Evolutionary conservation across 306 rosid species (phyloP).

Genomic region (Prunus kanzakura): DNA sequence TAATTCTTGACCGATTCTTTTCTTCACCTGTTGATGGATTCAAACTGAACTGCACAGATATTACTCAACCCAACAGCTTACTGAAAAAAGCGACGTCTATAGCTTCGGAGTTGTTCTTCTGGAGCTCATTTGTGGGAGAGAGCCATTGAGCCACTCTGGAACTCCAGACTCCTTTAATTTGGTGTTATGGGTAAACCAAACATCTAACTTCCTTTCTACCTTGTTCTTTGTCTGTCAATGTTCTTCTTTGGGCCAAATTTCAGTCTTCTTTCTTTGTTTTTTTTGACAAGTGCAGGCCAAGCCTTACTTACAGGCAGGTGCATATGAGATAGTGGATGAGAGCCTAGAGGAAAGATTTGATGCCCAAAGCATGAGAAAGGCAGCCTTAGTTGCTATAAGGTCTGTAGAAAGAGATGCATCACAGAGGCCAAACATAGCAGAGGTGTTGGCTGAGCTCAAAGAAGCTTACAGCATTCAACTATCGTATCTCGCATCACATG

Average conservation of each 20-base stretch:
- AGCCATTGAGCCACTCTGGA: conserved; percentile 80
- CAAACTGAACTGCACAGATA: conserved; percentile 41
- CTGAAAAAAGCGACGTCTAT: conserved; percentile 90
- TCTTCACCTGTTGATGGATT: background rate
- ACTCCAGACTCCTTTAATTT: conserved; percentile 88
- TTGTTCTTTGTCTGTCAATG: background rate
- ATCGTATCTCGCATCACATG: conserved; percentile 50
- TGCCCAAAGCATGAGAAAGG: conserved; percentile 68
- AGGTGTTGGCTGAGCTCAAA: conserved; percentile 69
- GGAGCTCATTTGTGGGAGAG: conserved; percentile 95
- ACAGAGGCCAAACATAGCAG: conserved; percentile 73
- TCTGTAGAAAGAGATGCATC: conserved; percentile 89
- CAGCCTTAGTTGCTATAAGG: conserved; percentile 60
- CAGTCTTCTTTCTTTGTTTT: background rate
- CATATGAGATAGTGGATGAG: conserved; percentile 77
- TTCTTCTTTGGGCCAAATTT: background rate
- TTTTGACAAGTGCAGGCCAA: conserved; percentile 60
- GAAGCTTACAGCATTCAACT: conserved; percentile 74
- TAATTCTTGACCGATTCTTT: background rate
- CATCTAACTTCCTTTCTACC: background rate
- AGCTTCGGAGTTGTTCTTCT: conserved; percentile 91
- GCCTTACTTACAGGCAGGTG: conserved; percentile 93
- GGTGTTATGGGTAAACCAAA: conserved; percentile 76
- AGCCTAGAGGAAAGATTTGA: conserved; percentile 58
- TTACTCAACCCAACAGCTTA: conserved; percentile 78